phyloP scores from a whole-genome alignment of 2,329 filamentous ascomycete species.

The Diplodia seriata region DNA sequence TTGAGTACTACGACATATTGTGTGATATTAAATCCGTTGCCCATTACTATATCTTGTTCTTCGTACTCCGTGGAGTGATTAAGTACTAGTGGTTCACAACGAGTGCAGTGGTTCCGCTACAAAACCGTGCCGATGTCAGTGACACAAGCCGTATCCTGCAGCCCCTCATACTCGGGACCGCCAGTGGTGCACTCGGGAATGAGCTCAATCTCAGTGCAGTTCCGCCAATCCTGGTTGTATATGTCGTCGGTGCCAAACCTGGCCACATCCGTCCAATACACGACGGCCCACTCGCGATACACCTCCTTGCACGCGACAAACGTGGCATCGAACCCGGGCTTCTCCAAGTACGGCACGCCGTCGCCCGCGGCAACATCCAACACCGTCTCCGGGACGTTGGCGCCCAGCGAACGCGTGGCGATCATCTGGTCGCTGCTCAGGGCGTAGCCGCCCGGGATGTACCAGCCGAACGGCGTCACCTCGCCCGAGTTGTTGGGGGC shows the following conservation, averaged over 20 bases:
- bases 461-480: conserved; percentile 8
- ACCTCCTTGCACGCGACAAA: neutral
- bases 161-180: neutral
- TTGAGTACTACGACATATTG: neutral
- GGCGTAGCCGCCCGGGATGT: neutral
- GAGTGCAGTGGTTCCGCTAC: neutral
- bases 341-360: neutral
- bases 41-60: neutral
- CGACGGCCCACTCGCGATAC: neutral
- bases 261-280: neutral
- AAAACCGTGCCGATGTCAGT: neutral
- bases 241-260: neutral
- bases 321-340: neutral
- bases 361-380: neutral
- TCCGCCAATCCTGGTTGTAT: neutral
- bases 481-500: conserved; percentile 6
- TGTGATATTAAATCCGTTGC: neutral
- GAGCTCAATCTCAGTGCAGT: conserved; percentile 7
- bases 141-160: neutral
- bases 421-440: neutral
- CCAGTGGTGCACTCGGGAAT: neutral
- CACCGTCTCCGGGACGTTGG: neutral
- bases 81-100: too few relatives aligned
- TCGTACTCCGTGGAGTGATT: neutral
- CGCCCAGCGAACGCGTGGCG: neutral